A percentile compares a stretch with the other conserved stretches of the same genome.
Conservation (phyloP, 805 yeast genomes). For the Hanseniaspora mollemarum region DNA sequence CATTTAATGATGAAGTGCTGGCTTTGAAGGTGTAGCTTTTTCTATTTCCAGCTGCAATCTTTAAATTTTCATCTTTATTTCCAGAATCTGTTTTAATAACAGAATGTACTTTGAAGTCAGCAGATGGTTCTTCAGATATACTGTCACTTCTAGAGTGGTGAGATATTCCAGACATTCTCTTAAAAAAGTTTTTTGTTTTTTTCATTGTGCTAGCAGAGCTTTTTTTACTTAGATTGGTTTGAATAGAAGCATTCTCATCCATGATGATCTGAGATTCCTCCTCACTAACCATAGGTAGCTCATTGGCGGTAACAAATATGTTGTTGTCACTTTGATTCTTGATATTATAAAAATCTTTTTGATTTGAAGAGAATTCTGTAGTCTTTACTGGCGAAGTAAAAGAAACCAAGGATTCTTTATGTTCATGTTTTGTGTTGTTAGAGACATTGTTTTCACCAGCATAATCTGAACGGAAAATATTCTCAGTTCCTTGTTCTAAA, state of each 20-base stretch:
- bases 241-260: not conserved
- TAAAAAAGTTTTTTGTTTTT: constrained; percentile 16
- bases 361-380: constrained; percentile 18
- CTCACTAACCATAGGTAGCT: constrained; percentile 19
- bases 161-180: constrained; percentile 13
- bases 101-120: constrained; percentile 10
- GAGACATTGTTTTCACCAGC: not conserved
- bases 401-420: constrained; percentile 17
- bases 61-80: not conserved
- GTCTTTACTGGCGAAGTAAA: constrained; percentile 25
- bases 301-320: constrained; percentile 27
- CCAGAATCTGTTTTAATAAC: constrained; percentile 3
- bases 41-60: constrained; percentile 1
- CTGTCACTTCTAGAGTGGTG: constrained; percentile 5
- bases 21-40: constrained; percentile 4
- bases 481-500: not conserved
- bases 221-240: not conserved
- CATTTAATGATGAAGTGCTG: not conserved
- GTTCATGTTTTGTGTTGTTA: not conserved
- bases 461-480: not conserved
- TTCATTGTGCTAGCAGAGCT: not conserved
- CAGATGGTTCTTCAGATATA: not conserved
- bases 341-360: constrained; percentile 20
- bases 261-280: not conserved
- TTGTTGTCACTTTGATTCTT: constrained; percentile 24